Percentiles rank a stretch among this genome's conserved stretches.
These are phyloP conservation scores for Yamadazyma triangularis DNA, from an alignment of 1,139 yeast genomes.

Conservation along the genomic window DNA sequence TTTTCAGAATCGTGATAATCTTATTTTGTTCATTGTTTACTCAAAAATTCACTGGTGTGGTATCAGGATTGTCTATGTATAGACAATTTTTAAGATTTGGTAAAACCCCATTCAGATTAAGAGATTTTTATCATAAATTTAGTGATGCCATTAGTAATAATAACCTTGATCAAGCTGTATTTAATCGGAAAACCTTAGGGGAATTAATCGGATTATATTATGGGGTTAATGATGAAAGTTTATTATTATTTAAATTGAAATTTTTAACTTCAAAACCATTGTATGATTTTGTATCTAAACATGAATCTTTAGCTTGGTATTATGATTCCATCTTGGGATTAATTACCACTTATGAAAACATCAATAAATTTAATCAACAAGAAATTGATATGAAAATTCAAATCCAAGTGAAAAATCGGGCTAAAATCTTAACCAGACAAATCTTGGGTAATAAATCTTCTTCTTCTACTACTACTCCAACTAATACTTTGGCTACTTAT, in stretches of 20 bases:
- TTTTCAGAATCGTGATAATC: constrained; percentile 32
- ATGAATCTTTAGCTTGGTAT: constrained; percentile 64
- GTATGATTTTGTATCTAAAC: constrained; percentile 37
- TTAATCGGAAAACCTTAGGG: constrained; percentile 40
- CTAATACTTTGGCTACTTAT: constrained; percentile 11
- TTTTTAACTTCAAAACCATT: constrained; percentile 38
- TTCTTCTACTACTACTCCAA: constrained; percentile 7
- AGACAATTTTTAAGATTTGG: constrained; percentile 72
- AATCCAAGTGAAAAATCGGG: constrained; percentile 37
- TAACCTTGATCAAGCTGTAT: constrained; percentile 18
- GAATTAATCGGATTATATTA: constrained; percentile 55
- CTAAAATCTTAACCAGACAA: constrained; percentile 34
- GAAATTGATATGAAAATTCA: constrained; percentile 40
- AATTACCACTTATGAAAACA: constrained; percentile 40
- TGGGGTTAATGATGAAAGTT: constrained; percentile 58
- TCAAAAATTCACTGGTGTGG: constrained; percentile 30
- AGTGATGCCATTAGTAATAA: constrained; percentile 7
- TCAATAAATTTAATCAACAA: constrained; percentile 35
- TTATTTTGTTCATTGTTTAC: constrained; percentile 34
- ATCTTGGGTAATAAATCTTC: constrained; percentile 19
- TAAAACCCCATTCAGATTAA: constrained; percentile 58
- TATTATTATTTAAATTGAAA: constrained; percentile 50
- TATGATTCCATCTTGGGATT: constrained; percentile 54
- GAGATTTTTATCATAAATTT: constrained; percentile 24
- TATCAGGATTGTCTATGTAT: constrained; percentile 51